A percentile compares a stretch with the other conserved stretches of the same genome.
Evolutionary conservation across 2,329 filamentous ascomycete species (phyloP).

Genomic region (Xylariales sp.): DNA sequence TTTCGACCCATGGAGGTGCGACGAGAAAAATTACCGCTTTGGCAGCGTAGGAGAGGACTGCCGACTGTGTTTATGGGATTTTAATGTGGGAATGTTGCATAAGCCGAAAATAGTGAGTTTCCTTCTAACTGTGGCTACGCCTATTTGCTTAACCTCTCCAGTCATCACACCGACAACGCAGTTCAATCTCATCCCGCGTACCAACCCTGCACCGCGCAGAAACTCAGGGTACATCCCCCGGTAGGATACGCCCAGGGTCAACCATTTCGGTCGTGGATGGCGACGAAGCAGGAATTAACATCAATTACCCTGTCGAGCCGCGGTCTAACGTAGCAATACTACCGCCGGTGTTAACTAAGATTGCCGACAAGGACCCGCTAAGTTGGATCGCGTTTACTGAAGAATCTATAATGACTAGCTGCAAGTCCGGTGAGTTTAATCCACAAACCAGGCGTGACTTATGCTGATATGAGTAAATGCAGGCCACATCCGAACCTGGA

Average conservation of each 20-base stretch:
- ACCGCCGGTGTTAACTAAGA: slow-evolving; percentile 90
- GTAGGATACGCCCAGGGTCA: slow-evolving; percentile 77
- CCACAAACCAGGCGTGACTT: background rate
- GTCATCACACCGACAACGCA: slow-evolving; percentile 67
- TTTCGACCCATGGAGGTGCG: slow-evolving; percentile 97
- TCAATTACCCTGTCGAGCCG: slow-evolving; percentile 86
- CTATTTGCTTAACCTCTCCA: slow-evolving; percentile 41
- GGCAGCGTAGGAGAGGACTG: slow-evolving; percentile 97
- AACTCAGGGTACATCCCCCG: slow-evolving; percentile 67
- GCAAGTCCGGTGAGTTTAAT: slow-evolving; percentile 79
- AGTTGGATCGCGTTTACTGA: slow-evolving; percentile 95
- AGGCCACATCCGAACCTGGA: slow-evolving; percentile 59
- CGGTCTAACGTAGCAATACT: slow-evolving; percentile 84
- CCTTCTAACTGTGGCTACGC: slow-evolving; percentile 27
- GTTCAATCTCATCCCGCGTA: slow-evolving; percentile 64
- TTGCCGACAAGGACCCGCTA: slow-evolving; percentile 85
- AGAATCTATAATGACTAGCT: slow-evolving; percentile 91
- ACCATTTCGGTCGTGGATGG: slow-evolving; percentile 64
- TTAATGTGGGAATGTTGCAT: slow-evolving; percentile 95
- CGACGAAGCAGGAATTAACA: slow-evolving; percentile 65
- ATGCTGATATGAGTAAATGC: slow-evolving; percentile 18
- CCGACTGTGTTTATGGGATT: slow-evolving; percentile 93
- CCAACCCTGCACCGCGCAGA: slow-evolving; percentile 66
- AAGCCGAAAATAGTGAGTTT: slow-evolving; percentile 82
- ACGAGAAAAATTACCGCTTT: slow-evolving; percentile 94